phyloP scores from a whole-genome alignment of 1,139 yeast genomes.

The Blastobotrys raffinosifermentans region DNA sequence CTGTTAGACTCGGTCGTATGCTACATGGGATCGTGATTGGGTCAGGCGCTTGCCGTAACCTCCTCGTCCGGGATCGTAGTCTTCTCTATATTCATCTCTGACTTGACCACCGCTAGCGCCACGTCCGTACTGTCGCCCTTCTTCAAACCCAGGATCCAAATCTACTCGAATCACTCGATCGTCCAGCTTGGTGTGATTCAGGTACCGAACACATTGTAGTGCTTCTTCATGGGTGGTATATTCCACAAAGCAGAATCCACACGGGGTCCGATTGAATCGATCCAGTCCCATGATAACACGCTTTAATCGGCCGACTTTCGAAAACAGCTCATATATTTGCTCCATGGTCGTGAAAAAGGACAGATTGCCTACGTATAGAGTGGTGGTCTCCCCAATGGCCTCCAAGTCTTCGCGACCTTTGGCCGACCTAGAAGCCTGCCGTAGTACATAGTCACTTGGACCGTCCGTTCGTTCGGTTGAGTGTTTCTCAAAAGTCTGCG shows the following conservation, averaged over 20 bases:
- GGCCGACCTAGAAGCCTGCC: constrained; percentile 53
- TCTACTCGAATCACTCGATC: constrained; percentile 77
- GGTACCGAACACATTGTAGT: constrained; percentile 70
- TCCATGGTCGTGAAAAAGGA: constrained; percentile 91
- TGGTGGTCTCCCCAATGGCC: constrained; percentile 57
- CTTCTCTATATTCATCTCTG: constrained; percentile 50
- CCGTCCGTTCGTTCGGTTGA: constrained; percentile 66
- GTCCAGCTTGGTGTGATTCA: constrained; percentile 75
- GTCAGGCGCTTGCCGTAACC: constrained; percentile 47
- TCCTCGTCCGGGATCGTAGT: constrained; percentile 53
- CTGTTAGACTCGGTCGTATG: too few relatives aligned
- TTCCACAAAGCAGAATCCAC: constrained; percentile 92
- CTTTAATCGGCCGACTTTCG: constrained; percentile 62
- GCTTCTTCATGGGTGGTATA: constrained; percentile 65
- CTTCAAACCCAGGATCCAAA: constrained; percentile 89
- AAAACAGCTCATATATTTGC: constrained; percentile 79
- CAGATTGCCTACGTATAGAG: constrained; percentile 82
- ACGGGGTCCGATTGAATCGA: constrained; percentile 80
- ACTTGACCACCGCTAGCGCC: constrained; percentile 89
- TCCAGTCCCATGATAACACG: constrained; percentile 91
- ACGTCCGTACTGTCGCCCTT: constrained; percentile 92
- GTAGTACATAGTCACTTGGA: constrained; percentile 69
- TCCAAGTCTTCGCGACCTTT: constrained; percentile 53
- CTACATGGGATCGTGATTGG: too few relatives aligned
- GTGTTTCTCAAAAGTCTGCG: constrained; percentile 32